These are phyloP conservation scores for Hypoxylon trugodes DNA, from an alignment of 495 filamentous ascomycete species.

Conservation along the genomic window DNA sequence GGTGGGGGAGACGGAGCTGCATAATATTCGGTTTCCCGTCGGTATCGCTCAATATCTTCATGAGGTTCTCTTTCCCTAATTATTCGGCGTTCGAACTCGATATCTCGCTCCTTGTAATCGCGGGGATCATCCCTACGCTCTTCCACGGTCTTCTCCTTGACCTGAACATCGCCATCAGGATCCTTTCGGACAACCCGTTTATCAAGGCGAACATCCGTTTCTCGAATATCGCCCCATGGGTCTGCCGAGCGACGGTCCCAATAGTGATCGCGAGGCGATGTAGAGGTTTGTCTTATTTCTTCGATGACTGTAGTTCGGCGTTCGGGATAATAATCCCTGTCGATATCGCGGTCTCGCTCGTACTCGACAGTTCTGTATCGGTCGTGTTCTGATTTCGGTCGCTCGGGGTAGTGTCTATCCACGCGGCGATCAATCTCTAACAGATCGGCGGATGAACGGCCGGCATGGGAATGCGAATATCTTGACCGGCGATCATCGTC, in stretches of 20 bases:
- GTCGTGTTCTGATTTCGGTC: slow-evolving; percentile 58
- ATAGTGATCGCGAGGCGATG: slow-evolving; percentile 46
- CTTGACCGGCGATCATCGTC: slow-evolving; percentile 60
- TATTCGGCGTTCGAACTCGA: slow-evolving; percentile 56
- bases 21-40: slow-evolving; percentile 74
- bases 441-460: slow-evolving; percentile 47
- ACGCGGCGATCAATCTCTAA: slow-evolving; percentile 58
- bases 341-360: slow-evolving; percentile 66
- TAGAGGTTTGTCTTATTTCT: slow-evolving; percentile 49
- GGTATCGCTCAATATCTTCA: slow-evolving; percentile 67
- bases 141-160: slow-evolving; percentile 41
- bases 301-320: slow-evolving; percentile 48
- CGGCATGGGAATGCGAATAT: slow-evolving; percentile 47
- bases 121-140: slow-evolving; percentile 37
- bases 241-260: slow-evolving; percentile 50
- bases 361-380: slow-evolving; percentile 60
- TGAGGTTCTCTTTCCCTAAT: slow-evolving; percentile 54
- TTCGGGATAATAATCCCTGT: slow-evolving; percentile 47
- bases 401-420: slow-evolving; percentile 57
- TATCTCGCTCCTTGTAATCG: slow-evolving; percentile 52
- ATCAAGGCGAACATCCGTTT: slow-evolving; percentile 54
- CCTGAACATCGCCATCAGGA: slow-evolving; percentile 36
- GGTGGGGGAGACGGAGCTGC: slow-evolving; percentile 61
- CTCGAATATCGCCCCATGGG: slow-evolving; percentile 50
- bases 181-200: slow-evolving; percentile 54